These are phyloP conservation scores for Anacardium occidentale DNA, from an alignment of 345 rosid species.

Conservation along the genomic window DNA sequence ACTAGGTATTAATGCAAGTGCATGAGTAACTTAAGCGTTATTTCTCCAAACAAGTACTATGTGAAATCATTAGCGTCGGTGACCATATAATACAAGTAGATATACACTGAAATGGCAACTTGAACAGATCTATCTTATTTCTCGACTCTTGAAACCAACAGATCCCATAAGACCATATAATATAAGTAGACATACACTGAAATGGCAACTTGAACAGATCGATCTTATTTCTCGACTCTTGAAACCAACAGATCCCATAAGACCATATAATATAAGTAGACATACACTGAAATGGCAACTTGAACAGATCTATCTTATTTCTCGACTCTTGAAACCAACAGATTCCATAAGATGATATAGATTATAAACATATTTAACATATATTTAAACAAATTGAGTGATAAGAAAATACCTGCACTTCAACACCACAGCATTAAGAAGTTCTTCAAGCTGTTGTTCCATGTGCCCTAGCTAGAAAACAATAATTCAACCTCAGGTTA, in stretches of 20 bases:
- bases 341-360: neutral
- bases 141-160: no score
- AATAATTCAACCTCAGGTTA: slow-evolving; percentile 13
- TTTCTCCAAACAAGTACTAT: neutral
- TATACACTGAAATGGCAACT: neutral
- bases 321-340: neutral
- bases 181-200: no score
- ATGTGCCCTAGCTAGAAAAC: slow-evolving; percentile 43
- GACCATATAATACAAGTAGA: neutral
- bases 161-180: no score
- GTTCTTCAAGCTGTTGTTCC: slow-evolving; percentile 52
- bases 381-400: neutral
- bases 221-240: no score
- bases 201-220: no score
- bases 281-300: no score
- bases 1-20: neutral
- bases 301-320: no score
- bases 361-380: neutral
- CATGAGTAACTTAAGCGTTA: neutral
- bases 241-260: no score
- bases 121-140: no score
- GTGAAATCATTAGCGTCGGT: neutral
- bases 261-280: no score
- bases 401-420: slow-evolving; percentile 41
- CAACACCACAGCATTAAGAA: slow-evolving; percentile 41